phyloP scores from a whole-genome alignment of 495 filamentous ascomycete genomes.

The Corynascus novoguineensis region DNA sequence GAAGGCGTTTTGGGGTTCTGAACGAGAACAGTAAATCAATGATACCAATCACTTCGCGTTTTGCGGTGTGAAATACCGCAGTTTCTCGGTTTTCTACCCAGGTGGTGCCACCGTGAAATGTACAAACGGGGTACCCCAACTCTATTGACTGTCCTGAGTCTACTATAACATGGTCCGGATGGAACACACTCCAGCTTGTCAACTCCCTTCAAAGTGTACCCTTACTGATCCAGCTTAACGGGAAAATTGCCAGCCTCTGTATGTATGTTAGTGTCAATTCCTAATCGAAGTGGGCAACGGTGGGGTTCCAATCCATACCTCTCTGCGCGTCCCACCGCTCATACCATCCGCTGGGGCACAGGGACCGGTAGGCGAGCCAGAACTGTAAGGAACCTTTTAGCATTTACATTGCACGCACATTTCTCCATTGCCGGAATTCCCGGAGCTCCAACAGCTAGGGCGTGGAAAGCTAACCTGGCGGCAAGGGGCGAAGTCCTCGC shows the following conservation, averaged over 20 bases:
- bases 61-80: not conserved
- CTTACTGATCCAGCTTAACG: conserved; percentile 52
- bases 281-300: not conserved
- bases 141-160: conserved; percentile 25
- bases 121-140: conserved; percentile 13
- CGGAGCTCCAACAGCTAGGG: conserved; percentile 1
- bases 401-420: not conserved
- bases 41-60: conserved; percentile 5
- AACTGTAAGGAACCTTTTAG: conserved; percentile 54
- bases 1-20: not conserved
- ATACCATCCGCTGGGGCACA: conserved; percentile 94
- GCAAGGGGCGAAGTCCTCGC: conserved; percentile 98
- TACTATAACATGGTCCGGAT: conserved; percentile 22
- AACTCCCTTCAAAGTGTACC: conserved; percentile 6
- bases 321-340: conserved; percentile 96
- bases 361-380: conserved; percentile 87
- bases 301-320: conserved; percentile 52
- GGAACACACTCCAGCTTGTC: conserved; percentile 4
- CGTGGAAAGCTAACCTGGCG: conserved; percentile 63
- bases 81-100: not conserved
- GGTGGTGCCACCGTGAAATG: not conserved
- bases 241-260: conserved; percentile 92
- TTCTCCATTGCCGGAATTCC: not conserved
- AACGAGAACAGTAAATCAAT: not conserved
- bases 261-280: conserved; percentile 19